These are phyloP conservation scores for Asterionellopsis glacialis DNA, from an alignment of 108 stramenopile species.

Conservation along the genomic window DNA sequence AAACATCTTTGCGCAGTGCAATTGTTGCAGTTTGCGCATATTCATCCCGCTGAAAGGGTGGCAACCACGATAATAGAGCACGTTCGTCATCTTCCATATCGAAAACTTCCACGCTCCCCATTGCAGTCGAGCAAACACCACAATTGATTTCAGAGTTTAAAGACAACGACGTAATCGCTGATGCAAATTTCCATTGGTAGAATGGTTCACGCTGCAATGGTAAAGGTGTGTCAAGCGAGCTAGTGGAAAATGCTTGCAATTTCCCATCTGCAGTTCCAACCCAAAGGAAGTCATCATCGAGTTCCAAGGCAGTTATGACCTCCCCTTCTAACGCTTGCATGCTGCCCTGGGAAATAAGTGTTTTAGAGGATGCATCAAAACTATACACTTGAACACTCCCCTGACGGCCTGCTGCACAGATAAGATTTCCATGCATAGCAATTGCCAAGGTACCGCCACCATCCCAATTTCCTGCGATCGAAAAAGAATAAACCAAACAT, in stretches of 20 bases:
- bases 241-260: constrained; percentile 9
- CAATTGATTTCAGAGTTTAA: constrained; percentile 11
- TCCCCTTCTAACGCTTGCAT: constrained; percentile 14
- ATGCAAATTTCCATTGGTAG: constrained; percentile 12
- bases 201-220: constrained; percentile 15
- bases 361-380: constrained; percentile 6
- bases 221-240: constrained; percentile 9
- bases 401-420: constrained; percentile 14
- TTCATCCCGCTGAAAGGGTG: constrained; percentile 1
- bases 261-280: constrained; percentile 20
- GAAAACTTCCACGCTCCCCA: constrained; percentile 20
- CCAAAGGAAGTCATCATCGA: constrained; percentile 27
- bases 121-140: constrained; percentile 15
- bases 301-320: constrained; percentile 12
- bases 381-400: constrained; percentile 19
- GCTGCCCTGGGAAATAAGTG: constrained; percentile 19
- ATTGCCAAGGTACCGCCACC: constrained; percentile 26
- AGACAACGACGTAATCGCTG: constrained; percentile 8
- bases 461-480: background rate
- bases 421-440: constrained; percentile 10
- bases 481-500: too few species aligned
- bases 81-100: constrained; percentile 18
- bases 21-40: background rate
- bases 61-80: background rate
- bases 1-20: background rate